phyloP scores from a whole-genome alignment of 345 rosid species.

The Schrenkiella parvula region DNA sequence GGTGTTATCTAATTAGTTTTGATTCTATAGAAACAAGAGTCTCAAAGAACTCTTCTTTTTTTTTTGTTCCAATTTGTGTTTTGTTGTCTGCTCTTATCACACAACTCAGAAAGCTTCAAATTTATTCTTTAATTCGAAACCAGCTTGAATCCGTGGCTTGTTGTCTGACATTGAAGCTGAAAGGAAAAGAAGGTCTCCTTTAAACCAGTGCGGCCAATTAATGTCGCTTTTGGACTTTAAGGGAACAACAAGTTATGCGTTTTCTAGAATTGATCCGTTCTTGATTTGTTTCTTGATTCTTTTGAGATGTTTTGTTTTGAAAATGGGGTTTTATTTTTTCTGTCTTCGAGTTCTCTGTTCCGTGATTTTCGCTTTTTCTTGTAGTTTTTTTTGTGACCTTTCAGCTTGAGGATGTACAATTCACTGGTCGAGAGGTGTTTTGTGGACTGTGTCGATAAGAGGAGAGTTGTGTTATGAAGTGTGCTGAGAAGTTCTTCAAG shows the following conservation, averaged over 20 bases:
- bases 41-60: background rate
- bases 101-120: conserved; percentile 2
- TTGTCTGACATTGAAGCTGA: conserved; percentile 43
- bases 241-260: conserved; percentile 45
- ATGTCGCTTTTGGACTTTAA: conserved; percentile 65
- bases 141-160: conserved; percentile 20
- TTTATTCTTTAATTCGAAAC: background rate
- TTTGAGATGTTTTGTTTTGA: background rate
- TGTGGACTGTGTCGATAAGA: conserved; percentile 87
- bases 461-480: conserved; percentile 71
- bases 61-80: background rate
- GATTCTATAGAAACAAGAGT: background rate
- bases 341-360: background rate
- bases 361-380: background rate
- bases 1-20: background rate
- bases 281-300: background rate
- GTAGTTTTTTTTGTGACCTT: background rate
- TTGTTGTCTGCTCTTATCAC: background rate
- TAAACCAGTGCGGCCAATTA: conserved; percentile 45
- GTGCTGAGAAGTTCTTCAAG: conserved; percentile 96
- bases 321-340: no score
- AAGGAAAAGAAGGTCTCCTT: conserved; percentile 46
- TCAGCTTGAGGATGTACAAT: conserved; percentile 87
- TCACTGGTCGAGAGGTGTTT: conserved; percentile 93
- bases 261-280: background rate